Percentiles rank a stretch among this genome's conserved stretches.
Evolutionary conservation across 1,284 basidiomycete genomes (phyloP).

Genomic region (Peniophora sp.): DNA sequence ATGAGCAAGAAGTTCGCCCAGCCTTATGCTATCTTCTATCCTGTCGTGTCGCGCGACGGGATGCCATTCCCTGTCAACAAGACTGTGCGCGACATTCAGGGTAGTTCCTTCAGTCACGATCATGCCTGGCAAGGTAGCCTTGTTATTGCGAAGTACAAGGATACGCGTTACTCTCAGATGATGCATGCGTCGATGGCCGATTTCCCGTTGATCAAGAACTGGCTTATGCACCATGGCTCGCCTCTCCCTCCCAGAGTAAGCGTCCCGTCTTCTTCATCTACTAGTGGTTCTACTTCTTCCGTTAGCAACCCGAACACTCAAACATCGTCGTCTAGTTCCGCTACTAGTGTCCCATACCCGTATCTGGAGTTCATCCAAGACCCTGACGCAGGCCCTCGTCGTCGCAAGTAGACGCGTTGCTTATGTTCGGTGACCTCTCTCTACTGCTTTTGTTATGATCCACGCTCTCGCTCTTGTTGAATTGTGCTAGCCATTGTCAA

Average conservation of each 20-base stretch:
- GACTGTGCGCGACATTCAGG: conserved; percentile 65
- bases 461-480: neutral
- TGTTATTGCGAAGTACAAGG: conserved; percentile 65
- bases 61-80: conserved; percentile 76
- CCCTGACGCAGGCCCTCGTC: neutral
- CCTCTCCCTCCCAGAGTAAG: conserved; percentile 28
- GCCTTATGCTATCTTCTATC: conserved; percentile 75
- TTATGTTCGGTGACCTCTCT: no score
- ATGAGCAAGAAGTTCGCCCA: conserved; percentile 70
- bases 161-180: conserved; percentile 60
- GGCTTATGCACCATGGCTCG: conserved; percentile 54
- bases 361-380: neutral
- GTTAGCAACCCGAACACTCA: neutral
- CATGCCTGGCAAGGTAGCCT: conserved; percentile 72
- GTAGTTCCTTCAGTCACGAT: conserved; percentile 45
- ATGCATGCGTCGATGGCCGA: conserved; percentile 71
- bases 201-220: conserved; percentile 73
- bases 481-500: neutral
- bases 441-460: conserved; percentile 1
- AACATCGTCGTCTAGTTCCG: neutral
- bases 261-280: conserved; percentile 16
- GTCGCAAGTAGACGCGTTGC: no score
- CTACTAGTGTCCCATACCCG: neutral
- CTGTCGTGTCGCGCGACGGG: conserved; percentile 61
- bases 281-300: conserved; percentile 3